These are phyloP conservation scores for Primulina huaijiensis DNA, from an alignment of 257 asterid species.

Conservation along the genomic window DNA sequence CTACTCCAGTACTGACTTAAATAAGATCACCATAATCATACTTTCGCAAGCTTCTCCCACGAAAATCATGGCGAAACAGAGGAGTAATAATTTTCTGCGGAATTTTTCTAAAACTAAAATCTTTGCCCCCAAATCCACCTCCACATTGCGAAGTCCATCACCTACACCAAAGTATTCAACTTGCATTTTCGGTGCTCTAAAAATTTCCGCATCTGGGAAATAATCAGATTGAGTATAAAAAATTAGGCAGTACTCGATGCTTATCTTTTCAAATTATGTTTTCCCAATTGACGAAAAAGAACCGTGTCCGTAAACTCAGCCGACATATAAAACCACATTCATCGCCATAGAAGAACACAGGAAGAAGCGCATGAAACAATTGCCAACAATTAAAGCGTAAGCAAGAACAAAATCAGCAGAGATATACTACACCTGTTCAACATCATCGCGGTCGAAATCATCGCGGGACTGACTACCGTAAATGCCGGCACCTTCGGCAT, in stretches of 20 bases:
- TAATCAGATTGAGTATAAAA: neutral
- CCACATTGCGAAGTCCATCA: neutral
- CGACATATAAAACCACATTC: neutral
- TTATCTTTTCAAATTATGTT: neutral
- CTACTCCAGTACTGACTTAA: neutral
- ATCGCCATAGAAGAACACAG: too few relatives aligned
- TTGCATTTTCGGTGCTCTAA: neutral
- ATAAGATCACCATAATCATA: neutral
- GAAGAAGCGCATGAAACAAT: too few relatives aligned
- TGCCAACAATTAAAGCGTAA: neutral
- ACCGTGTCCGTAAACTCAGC: neutral
- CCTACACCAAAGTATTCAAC: neutral
- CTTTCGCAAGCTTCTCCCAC: neutral
- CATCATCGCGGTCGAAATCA: slow-evolving; percentile 93
- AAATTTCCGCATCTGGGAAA: too few relatives aligned
- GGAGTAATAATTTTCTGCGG: neutral
- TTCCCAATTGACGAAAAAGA: neutral
- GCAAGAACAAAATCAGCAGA: neutral
- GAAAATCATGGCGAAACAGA: neutral
- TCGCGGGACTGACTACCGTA: slow-evolving; percentile 88
- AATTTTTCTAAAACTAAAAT: neutral
- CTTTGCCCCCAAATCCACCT: neutral
- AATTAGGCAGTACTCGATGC: neutral
- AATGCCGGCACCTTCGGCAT: slow-evolving; percentile 91
- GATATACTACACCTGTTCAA: slow-evolving; percentile 62